These are phyloP conservation scores for Begonia loranthoides DNA, from an alignment of 306 rosid species.

Conservation along the genomic window DNA sequence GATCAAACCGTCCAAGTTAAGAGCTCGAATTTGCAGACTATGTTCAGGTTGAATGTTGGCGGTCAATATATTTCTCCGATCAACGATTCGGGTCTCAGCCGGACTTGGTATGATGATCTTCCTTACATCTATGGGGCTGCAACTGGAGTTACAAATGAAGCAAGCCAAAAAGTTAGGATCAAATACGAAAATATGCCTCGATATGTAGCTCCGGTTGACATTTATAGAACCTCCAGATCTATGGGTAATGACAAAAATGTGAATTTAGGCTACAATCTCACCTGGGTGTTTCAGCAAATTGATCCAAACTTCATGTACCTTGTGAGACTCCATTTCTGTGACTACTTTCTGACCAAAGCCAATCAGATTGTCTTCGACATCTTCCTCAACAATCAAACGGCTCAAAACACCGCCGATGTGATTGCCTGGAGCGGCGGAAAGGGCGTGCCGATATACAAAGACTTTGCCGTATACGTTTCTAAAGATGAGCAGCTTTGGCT, in stretches of 20 bases:
- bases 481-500: constrained; percentile 24
- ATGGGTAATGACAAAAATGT: constrained; percentile 19
- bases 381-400: constrained; percentile 32
- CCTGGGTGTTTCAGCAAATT: constrained; percentile 33
- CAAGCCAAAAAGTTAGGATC: constrained; percentile 6
- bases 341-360: constrained; percentile 10
- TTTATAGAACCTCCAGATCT: constrained; percentile 26
- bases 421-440: constrained; percentile 23
- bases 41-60: constrained; percentile 29
- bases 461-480: constrained; percentile 12
- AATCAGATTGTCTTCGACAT: constrained; percentile 26
- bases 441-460: constrained; percentile 20
- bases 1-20: constrained; percentile 12
- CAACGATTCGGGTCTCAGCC: constrained; percentile 27
- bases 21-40: constrained; percentile 21
- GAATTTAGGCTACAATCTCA: constrained; percentile 21
- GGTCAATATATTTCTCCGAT: constrained; percentile 27
- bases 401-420: constrained; percentile 18
- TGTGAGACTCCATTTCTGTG: constrained; percentile 39
- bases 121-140: constrained; percentile 28
- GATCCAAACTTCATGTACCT: constrained; percentile 34
- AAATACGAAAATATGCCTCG: constrained; percentile 15
- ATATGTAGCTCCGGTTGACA: constrained; percentile 22
- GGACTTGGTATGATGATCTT: constrained; percentile 34
- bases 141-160: constrained; percentile 15